Evolutionary conservation across 2,329 filamentous ascomycete species (phyloP), one percentile per base, ranked within the genome.

Genomic region (Fusarium tjaetaba): DNA sequence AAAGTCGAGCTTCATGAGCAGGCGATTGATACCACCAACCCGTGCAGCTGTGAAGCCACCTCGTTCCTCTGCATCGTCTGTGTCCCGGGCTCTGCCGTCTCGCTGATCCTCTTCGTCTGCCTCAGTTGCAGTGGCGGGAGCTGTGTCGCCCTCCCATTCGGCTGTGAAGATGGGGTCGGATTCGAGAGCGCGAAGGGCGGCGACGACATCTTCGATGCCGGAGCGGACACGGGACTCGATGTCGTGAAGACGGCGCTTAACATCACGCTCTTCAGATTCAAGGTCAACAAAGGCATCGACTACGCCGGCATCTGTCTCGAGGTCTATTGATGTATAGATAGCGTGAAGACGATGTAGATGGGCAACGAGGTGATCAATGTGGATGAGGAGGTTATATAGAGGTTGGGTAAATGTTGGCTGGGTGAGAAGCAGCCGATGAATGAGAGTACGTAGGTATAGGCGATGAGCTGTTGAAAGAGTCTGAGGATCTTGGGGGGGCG

Each of bases 1-100:
- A 80, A 90, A 90, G 78, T 97, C 95, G 76, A 98, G 84, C 85
- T 97, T 97, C 94, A 97, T 97, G 79, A 98, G 82, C 79, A 98
- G 82, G 66, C 93, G 87, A 83, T 97, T 94, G 51, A 98, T 90
- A 2, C 94, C 93, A 1, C 94, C 94, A 7, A 94, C 89, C 68
- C 92, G 90, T 70, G 90, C 88, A 2, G 94, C 92, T 36, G 91
- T 86, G 80, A 94, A 97, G 70, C 75, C 78, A 60, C 76, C 75
- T 34, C 76, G 78, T 43, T 80, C 80, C 56, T 72, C 76, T 32
- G 63, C 68, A 42, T 82, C 82, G 0, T 84, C 86, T 43, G 85
- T 84, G 38, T 88, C 86, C 42, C 80, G 77, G 26, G 76, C 76
- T 36, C 72, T 70, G 48, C 49, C 41, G 46, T 58, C 34, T 24